Base-by-base conservation (phyloP, 2,329 filamentous ascomycete genomes). In the Pseudogymnoascus sp. region DNA sequence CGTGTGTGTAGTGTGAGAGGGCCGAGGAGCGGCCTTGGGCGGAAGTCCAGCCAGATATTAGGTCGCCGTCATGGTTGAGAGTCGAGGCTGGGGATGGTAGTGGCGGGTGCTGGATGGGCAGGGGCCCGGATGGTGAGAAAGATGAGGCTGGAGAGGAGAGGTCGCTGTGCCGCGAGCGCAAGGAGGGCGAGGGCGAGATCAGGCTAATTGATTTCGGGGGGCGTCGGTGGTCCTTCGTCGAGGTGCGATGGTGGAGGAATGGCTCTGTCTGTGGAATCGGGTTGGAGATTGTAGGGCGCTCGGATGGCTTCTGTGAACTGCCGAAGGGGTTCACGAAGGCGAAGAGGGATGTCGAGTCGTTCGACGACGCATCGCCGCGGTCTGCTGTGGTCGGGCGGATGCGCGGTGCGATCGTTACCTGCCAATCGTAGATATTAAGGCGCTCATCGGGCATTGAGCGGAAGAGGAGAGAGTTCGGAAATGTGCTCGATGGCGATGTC, bases 151-250 rank as follows among this genome's bases (percentile, higher is more conserved):
- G 71, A 2, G 85, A 88, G 2, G 74, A 75, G 14, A 88, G 71
- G 66, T 88, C 85, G 66, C 85, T 88, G 33, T 81, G 80, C 66
- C 82, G 83, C 3, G 85, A 88, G 16, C 83, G 81, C 59, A 88
- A 71, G 68, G 85, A 88, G 0, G 82, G 83, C 0, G 84, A 83
- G 43, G 82, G 83, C 1, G 84, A 86, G 64, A 78, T 79, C 61
- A 84, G 80, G 0, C 81, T 81, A 4, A 79, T 73, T 0, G 82
- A 79, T 1, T 79, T 37, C 77, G 75, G 26, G 63, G 65, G 7
- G 61, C 64, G 62, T 68, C 66, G 73, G 16, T 78, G 78, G 2
- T 79, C 78, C 33, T 81, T 78, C 16, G 74, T 76, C 0, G 82
- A 82, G 60, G 75, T 75, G 67, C 82, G 84, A 68, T 81, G 76